Conservation (phyloP, 1,284 basidiomycete genomes). For the Peniophora sp. region DNA sequence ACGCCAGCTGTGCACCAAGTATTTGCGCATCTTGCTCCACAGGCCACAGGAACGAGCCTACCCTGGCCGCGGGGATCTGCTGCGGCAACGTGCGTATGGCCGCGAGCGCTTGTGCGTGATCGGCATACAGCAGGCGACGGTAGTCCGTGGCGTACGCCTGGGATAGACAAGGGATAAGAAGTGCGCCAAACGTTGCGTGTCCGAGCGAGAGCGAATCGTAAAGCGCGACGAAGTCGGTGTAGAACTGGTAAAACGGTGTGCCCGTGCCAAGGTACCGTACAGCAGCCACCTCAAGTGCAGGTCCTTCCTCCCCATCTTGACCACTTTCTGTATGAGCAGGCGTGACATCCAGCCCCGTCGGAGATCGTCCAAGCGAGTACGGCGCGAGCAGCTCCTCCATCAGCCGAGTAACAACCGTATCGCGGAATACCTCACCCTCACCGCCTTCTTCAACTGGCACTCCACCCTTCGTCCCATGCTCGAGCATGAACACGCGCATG, state of each 20-base stretch:
- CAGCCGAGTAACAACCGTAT: slow-evolving; percentile 45
- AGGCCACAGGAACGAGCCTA: slow-evolving; percentile 66
- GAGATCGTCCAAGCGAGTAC: slow-evolving; percentile 30
- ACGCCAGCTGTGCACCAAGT: slow-evolving; percentile 51
- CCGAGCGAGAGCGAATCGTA: slow-evolving; percentile 91
- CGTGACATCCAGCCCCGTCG: slow-evolving; percentile 12
- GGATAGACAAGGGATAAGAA: slow-evolving; percentile 73
- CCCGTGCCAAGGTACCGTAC: slow-evolving; percentile 53
- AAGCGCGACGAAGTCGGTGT: slow-evolving; percentile 83
- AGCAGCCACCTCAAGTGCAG: slow-evolving; percentile 53
- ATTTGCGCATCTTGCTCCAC: slow-evolving; percentile 63
- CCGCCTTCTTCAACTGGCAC: slow-evolving; percentile 16
- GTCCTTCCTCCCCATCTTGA: slow-evolving; percentile 2
- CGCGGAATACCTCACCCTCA: slow-evolving; percentile 59
- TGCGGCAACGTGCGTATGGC: slow-evolving; percentile 45
- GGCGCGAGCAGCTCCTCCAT: slow-evolving; percentile 58
- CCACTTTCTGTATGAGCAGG: slow-evolving; percentile 6
- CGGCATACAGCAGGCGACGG: slow-evolving; percentile 78
- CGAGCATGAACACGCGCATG: slow-evolving; percentile 95
- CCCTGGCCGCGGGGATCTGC: slow-evolving; percentile 37
- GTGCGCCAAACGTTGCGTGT: slow-evolving; percentile 66
- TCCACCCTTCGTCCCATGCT: slow-evolving; percentile 56
- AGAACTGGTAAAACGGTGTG: slow-evolving; percentile 90
- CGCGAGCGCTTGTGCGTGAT: slow-evolving; percentile 56
- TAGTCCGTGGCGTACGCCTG: slow-evolving; percentile 81